phyloP scores from a whole-genome alignment of 2,329 filamentous ascomycete species.

The Neofusicoccum cordaticola region DNA sequence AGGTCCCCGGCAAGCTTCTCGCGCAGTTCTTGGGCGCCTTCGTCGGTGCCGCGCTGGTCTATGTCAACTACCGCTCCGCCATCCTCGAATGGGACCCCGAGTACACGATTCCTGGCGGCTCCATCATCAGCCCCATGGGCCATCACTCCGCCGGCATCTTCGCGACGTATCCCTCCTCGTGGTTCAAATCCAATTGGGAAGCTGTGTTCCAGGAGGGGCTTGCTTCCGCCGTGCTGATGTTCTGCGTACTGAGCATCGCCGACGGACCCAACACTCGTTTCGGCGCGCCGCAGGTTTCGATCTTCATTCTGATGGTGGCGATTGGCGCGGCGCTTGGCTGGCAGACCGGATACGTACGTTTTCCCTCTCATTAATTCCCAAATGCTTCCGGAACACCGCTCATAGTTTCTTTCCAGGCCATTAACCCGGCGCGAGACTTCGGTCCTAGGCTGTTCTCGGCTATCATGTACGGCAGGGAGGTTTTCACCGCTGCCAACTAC shows the following conservation, averaged over 20 bases:
- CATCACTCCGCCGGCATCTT: conserved; percentile 69
- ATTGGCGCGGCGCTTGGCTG: conserved; percentile 72
- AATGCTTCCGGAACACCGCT: not conserved
- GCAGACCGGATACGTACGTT: conserved; percentile 54
- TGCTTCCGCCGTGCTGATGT: conserved; percentile 66
- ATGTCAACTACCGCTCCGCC: conserved; percentile 50
- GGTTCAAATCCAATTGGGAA: conserved; percentile 61
- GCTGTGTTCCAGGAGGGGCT: conserved; percentile 73
- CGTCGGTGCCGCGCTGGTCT: conserved; percentile 49
- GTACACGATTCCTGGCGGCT: conserved; percentile 57
- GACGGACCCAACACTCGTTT: conserved; percentile 48
- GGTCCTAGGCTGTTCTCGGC: conserved; percentile 66
- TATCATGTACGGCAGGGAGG: conserved; percentile 64
- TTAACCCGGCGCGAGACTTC: conserved; percentile 71
- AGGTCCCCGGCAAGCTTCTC: conserved; percentile 64
- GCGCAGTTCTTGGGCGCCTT: conserved; percentile 68
- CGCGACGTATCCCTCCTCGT: conserved; percentile 67
- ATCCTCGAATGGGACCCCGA: conserved; percentile 54
- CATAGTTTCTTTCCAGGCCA: conserved; percentile 58
- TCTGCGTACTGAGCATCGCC: conserved; percentile 68
- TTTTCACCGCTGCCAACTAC: conserved; percentile 66
- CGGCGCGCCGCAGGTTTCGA: conserved; percentile 34
- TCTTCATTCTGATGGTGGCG: conserved; percentile 72
- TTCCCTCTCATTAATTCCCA: too few species aligned
- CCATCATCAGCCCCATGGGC: conserved; percentile 56